A percentile compares a stretch with the other conserved stretches of the same genome.
These are phyloP conservation scores for Echinochloa phyllopogon DNA, from an alignment of 176 grass and related monocot genomes.

Conservation along the genomic window DNA sequence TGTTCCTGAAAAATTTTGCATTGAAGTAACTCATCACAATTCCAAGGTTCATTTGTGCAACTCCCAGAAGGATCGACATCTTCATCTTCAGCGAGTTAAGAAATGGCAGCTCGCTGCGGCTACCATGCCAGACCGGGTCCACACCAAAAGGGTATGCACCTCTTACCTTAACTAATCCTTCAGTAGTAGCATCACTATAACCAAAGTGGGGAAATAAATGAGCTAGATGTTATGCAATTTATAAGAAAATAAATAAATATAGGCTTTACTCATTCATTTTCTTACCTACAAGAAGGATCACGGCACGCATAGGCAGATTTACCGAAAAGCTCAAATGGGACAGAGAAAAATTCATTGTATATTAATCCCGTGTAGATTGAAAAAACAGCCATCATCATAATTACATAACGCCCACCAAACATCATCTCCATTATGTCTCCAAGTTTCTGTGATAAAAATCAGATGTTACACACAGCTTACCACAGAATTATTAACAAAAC, in stretches of 20 bases:
- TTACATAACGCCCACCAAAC: slow-evolving; percentile 95
- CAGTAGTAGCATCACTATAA: slow-evolving; percentile 71
- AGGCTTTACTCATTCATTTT: slow-evolving; percentile 15
- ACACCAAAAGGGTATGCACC: slow-evolving; percentile 83
- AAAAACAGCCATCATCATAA: slow-evolving; percentile 93
- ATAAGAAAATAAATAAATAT: background rate
- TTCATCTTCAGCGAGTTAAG: slow-evolving; percentile 98
- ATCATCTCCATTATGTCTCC: slow-evolving; percentile 98
- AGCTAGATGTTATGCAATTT: slow-evolving; percentile 36
- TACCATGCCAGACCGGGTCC: slow-evolving; percentile 90
- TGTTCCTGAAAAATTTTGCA: slow-evolving; percentile 78
- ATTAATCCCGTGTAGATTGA: slow-evolving; percentile 96
- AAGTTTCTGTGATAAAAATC: slow-evolving; percentile 69
- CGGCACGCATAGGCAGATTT: slow-evolving; percentile 88
- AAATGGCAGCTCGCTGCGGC: slow-evolving; percentile 84
- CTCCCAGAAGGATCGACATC: slow-evolving; percentile 97
- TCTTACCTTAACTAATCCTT: slow-evolving; percentile 76
- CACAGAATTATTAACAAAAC: background rate
- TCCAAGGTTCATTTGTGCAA: slow-evolving; percentile 98
- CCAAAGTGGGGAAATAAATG: slow-evolving; percentile 22
- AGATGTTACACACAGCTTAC: slow-evolving; percentile 29
- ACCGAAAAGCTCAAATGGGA: slow-evolving; percentile 91
- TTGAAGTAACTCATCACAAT: slow-evolving; percentile 95
- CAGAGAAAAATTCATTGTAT: slow-evolving; percentile 99
- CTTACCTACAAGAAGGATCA: slow-evolving; percentile 88